Conservation (phyloP, 495 filamentous ascomycete species). For the Bryoglossum gracile region DNA sequence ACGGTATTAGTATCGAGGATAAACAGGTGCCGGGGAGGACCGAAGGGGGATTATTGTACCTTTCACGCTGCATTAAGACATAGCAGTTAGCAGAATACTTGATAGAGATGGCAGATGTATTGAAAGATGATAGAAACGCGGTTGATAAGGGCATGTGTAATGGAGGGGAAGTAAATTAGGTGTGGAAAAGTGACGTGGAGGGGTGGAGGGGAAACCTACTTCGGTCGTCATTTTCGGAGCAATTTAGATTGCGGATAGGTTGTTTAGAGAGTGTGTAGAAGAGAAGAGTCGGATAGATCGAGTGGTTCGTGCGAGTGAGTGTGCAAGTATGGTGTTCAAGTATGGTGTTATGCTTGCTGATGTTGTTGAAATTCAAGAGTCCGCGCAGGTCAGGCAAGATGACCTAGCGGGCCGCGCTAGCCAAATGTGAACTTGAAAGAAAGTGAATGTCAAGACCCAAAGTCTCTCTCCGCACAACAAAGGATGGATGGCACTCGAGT, state of each 20-base stretch:
- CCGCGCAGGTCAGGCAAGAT: background rate
- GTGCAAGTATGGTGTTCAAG: no score
- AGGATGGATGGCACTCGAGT: no score
- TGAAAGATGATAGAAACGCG: constrained; percentile 11
- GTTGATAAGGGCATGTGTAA: constrained; percentile 32
- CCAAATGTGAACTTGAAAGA: no score
- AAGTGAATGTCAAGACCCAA: no score
- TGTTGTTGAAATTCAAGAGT: background rate
- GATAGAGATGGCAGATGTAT: background rate
- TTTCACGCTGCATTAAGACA: constrained; percentile 64
- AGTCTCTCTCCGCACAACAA: no score
- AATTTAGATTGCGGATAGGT: no score
- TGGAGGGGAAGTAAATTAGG: constrained; percentile 28
- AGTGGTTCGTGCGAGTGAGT: no score
- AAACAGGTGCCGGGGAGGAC: background rate
- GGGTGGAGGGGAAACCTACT: constrained; percentile 41
- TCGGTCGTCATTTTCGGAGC: constrained; percentile 55
- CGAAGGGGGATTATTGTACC: constrained; percentile 42
- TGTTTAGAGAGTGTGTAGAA: no score
- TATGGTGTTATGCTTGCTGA: background rate
- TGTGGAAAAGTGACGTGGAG: constrained; percentile 14
- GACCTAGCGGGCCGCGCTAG: background rate
- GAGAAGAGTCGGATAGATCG: no score
- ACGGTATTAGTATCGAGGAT: constrained; percentile 11
- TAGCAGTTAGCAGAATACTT: constrained; percentile 12